A percentile compares a stretch with the other conserved stretches of the same genome.
Conservation (phyloP, 2,329 filamentous ascomycete species). For the Cercospora beticola region DNA sequence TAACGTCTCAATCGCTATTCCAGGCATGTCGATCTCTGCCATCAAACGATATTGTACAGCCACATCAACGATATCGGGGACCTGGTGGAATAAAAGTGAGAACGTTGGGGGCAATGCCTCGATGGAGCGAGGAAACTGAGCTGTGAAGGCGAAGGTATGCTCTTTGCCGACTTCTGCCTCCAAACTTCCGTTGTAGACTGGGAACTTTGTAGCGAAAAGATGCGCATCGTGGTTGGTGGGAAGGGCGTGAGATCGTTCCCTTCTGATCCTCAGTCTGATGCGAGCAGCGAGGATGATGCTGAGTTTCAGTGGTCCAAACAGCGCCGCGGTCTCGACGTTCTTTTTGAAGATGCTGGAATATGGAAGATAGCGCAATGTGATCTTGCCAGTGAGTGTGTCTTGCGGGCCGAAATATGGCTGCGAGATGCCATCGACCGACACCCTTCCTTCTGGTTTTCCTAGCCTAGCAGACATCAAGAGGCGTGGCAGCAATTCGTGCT, state of each 20-base stretch:
- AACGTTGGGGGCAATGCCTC: slow-evolving; percentile 19
- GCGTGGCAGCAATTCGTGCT: background rate
- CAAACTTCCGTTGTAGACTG: slow-evolving; percentile 22
- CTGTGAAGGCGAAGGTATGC: slow-evolving; percentile 17
- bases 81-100: slow-evolving; percentile 17
- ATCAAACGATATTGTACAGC: slow-evolving; percentile 17
- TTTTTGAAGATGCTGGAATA: slow-evolving; percentile 18
- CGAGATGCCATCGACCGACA: slow-evolving; percentile 12
- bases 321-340: slow-evolving; percentile 19
- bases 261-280: slow-evolving; percentile 18
- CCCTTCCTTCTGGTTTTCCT: slow-evolving; percentile 15
- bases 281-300: slow-evolving; percentile 15
- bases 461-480: slow-evolving; percentile 14
- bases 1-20: slow-evolving; percentile 21
- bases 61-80: slow-evolving; percentile 23
- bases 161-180: slow-evolving; percentile 18
- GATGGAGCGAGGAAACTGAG: slow-evolving; percentile 15
- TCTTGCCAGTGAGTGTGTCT: slow-evolving; percentile 19
- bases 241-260: slow-evolving; percentile 18
- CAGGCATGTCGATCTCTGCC: slow-evolving; percentile 20
- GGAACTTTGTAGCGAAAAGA: slow-evolving; percentile 15
- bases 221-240: slow-evolving; percentile 19
- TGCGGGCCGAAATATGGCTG: slow-evolving; percentile 19
- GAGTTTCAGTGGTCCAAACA: slow-evolving; percentile 24
- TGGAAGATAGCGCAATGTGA: slow-evolving; percentile 18